Conservation (phyloP, 176 grass and related monocot species). For the Rhynchospora tenuis region DNA sequence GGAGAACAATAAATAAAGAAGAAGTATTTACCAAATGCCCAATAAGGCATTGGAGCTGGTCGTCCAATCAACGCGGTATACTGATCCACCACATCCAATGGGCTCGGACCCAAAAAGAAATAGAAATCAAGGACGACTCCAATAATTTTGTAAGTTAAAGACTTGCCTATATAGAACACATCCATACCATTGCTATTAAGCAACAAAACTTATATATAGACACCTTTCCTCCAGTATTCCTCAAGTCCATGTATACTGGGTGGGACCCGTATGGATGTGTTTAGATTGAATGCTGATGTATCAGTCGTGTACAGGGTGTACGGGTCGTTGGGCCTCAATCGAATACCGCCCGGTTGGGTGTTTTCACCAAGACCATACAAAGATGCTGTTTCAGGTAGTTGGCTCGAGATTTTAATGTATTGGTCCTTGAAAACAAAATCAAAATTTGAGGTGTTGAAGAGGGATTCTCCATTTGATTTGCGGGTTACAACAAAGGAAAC, state of each 20-base stretch:
- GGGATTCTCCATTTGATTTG: constrained; percentile 42
- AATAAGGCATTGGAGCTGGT: constrained; percentile 83
- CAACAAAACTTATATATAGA: constrained; percentile 68
- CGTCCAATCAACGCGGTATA: constrained; percentile 77
- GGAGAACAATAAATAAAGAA: not conserved
- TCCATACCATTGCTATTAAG: constrained; percentile 98
- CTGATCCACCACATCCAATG: constrained; percentile 71
- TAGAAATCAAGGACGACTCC: constrained; percentile 85
- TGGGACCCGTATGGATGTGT: constrained; percentile 92
- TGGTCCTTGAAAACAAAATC: constrained; percentile 90
- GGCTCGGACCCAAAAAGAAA: constrained; percentile 77
- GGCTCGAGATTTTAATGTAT: constrained; percentile 69
- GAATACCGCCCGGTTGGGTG: constrained; percentile 72
- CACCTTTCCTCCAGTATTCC: constrained; percentile 40
- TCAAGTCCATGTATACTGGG: constrained; percentile 83
- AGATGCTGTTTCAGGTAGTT: constrained; percentile 45
- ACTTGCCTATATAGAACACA: constrained; percentile 61
- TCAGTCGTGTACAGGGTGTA: constrained; percentile 90
- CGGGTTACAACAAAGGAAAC: constrained; percentile 67
- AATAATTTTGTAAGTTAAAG: constrained; percentile 83
- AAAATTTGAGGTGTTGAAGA: constrained; percentile 66
- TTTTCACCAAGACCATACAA: constrained; percentile 88
- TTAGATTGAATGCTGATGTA: constrained; percentile 70
- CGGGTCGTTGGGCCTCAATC: constrained; percentile 66
- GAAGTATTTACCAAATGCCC: constrained; percentile 64